Percentiles rank a stretch among this genome's conserved stretches.
Conservation (phyloP, 129 eudicot genomes). For the Escallonia herrerae region DNA sequence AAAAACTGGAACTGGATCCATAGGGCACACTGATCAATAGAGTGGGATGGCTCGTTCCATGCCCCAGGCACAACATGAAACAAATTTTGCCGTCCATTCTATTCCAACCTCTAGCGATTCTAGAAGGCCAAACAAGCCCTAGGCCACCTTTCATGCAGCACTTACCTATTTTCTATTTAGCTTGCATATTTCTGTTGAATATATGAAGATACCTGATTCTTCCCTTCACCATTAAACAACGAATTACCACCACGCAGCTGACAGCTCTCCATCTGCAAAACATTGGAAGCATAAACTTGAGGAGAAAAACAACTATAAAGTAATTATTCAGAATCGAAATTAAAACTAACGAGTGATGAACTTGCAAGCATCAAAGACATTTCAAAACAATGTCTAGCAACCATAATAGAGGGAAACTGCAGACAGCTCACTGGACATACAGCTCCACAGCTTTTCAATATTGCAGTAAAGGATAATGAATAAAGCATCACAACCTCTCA, state of each 20-base stretch:
- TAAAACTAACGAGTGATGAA: neutral
- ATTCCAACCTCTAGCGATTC: no score
- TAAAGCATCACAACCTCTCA: no score
- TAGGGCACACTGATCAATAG: no score
- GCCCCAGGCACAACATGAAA: no score
- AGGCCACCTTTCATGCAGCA: no score
- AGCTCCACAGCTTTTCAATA: no score
- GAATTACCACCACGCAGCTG: neutral
- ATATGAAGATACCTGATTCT: conserved; percentile 4
- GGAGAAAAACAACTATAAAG: neutral
- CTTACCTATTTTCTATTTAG: no score
- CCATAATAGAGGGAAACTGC: neutral
- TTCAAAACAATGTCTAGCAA: neutral
- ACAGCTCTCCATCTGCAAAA: conserved; percentile 11
- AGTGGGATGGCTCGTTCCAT: no score
- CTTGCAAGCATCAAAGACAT: neutral
- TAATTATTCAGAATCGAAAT: neutral
- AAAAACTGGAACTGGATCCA: no score
- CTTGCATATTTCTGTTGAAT: neutral
- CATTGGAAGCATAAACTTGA: neutral
- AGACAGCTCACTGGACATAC: neutral
- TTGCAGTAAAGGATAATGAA: no score
- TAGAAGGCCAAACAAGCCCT: no score
- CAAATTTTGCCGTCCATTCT: no score
- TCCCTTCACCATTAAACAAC: conserved; percentile 1